Evolutionary conservation across 140 eudicot species (phyloP), one percentile per base, ranked within the genome.

Genomic region (Eryngium alpinum): DNA sequence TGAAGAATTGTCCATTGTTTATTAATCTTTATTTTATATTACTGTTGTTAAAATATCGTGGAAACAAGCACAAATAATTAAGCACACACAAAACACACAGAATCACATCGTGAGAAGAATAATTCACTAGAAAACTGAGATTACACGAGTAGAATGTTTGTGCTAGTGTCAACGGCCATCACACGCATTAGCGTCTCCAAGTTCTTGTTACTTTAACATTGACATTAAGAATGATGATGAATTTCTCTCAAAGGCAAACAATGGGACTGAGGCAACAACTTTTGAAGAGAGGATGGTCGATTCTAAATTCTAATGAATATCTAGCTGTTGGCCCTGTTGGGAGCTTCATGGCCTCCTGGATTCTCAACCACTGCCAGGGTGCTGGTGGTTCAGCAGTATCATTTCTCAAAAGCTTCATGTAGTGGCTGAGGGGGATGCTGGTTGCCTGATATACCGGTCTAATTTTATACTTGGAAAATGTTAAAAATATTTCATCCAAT

Each of bases 371-470:
- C 83, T 9, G 44, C 66, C 32, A 67, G 77, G 6, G 83, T 80
- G 34, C 67, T 80, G 27, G 70, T 80, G 65, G 77, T 80, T 69
- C 83, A 70, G 52, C 83, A 80, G 25, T 80, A 80, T 79, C 76
- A 50, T 10, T 65, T 21, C n/a, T 17, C 82, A 34, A 69, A n/a
- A 24, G 32, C 60, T n/a, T 43, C 38, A n/a, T 19, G 76, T 65
- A 9, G 65, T 43, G 15, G 82, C 9, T 71, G 79, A 75, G 79
- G 79, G n/a, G 60, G 79, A 49, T 10, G 12, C 69, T 1, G 80
- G 49, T 25, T 79, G 52, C 76, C 77, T 25, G 82, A 79, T 66
- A 49, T 65, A 79, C 65, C 66, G 19, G 76, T 19, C 62, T 78
- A 60, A 59, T 59, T 19, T 62, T 43, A 32, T 28, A 76, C 46